A percentile compares a stretch with the other conserved stretches of the same genome.
Conservation (phyloP, 225 moss, liverwort and hornwort genomes). For the Neckera pumila region DNA sequence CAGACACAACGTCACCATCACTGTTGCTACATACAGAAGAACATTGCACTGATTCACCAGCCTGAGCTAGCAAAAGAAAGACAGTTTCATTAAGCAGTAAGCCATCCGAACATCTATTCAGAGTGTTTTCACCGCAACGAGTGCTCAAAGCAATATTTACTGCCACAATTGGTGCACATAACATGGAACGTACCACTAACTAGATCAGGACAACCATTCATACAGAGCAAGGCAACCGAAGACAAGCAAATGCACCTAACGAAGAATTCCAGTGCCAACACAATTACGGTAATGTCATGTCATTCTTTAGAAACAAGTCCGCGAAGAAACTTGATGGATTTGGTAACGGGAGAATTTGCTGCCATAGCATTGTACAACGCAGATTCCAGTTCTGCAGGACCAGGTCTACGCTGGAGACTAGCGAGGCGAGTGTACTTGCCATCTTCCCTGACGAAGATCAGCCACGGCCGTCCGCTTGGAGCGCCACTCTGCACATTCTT, state of each 20-base stretch:
- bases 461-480: slow-evolving; percentile 71
- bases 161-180: background rate
- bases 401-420: slow-evolving; percentile 59
- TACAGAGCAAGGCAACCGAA: background rate
- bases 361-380: slow-evolving; percentile 85
- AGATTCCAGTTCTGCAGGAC: slow-evolving; percentile 66
- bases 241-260: background rate
- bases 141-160: background rate
- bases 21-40: background rate
- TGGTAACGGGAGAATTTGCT: slow-evolving; percentile 83
- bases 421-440: slow-evolving; percentile 50
- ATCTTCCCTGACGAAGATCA: slow-evolving; percentile 67
- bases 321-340: slow-evolving; percentile 75
- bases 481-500: slow-evolving; percentile 65
- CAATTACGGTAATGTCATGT: background rate
- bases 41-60: background rate
- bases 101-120: background rate
- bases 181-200: background rate
- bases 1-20: background rate
- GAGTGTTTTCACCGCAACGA: background rate
- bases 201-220: background rate
- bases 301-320: slow-evolving; percentile 57
- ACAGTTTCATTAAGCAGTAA: background rate
- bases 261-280: background rate
- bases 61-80: background rate